phyloP scores from a whole-genome alignment of 2,329 filamentous ascomycete species.

The Colletotrichum limetticola region DNA sequence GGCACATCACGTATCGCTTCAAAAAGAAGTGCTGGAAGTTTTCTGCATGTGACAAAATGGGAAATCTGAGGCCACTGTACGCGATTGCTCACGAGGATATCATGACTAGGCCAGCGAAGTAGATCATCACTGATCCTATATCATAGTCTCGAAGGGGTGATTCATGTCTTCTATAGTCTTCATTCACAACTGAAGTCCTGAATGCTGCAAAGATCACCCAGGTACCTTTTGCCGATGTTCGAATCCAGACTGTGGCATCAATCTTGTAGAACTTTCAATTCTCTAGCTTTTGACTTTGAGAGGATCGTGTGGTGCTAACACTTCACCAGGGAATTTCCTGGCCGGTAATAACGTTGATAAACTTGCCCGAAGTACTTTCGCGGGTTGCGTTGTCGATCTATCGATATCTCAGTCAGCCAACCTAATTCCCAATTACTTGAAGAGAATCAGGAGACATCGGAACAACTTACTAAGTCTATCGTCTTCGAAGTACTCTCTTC shows the following conservation, averaged over 20 bases:
- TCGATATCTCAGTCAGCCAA: neutral
- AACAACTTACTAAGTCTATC: slow-evolving; percentile 31
- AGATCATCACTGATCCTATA: neutral
- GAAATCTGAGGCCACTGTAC: slow-evolving; percentile 40
- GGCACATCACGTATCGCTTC: slow-evolving; percentile 36
- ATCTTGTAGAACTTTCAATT: no score
- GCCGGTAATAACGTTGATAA: slow-evolving; percentile 34
- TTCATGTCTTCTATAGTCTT: no score
- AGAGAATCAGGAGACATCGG: no score
- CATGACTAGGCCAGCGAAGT: neutral
- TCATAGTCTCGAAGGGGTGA: neutral
- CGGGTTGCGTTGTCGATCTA: slow-evolving; percentile 49
- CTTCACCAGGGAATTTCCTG: slow-evolving; percentile 34
- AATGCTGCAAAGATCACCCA: no score
- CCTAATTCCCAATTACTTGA: neutral
- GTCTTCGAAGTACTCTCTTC: slow-evolving; percentile 48
- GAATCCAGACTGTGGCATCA: no score
- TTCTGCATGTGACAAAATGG: slow-evolving; percentile 38
- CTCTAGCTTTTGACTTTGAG: no score
- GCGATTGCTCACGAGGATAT: slow-evolving; percentile 31
- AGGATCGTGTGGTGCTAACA: no score
- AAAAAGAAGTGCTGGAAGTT: slow-evolving; percentile 41
- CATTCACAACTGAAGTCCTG: no score
- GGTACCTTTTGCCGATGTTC: no score
- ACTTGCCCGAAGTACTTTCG: slow-evolving; percentile 40